A percentile compares a stretch with the other conserved stretches of the same genome.
phyloP scores from a whole-genome alignment of 495 filamentous ascomycete species.

The Neurospora sp. region DNA sequence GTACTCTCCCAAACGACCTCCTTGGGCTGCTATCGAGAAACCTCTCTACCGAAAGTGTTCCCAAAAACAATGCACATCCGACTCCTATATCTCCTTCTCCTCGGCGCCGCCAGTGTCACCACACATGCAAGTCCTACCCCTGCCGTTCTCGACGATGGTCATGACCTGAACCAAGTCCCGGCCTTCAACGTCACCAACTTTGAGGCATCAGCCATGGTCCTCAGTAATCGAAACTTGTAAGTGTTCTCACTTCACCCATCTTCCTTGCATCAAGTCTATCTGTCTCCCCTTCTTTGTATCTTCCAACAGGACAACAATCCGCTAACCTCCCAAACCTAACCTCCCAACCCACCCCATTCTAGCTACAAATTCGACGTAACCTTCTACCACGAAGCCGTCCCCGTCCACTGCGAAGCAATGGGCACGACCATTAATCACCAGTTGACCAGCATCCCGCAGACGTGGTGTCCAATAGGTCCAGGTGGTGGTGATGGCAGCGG shows the following conservation, averaged over 20 bases:
- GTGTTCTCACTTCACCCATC: neutral
- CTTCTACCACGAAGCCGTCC: neutral
- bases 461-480: slow-evolving; percentile 6
- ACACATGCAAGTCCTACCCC: neutral
- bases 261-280: too few species aligned
- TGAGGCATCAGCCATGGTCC: slow-evolving; percentile 10
- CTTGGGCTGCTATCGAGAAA: neutral
- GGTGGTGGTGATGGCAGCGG: neutral
- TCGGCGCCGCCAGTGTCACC: neutral
- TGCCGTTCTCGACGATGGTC: neutral
- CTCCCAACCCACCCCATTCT: neutral
- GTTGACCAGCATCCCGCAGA: slow-evolving; percentile 8
- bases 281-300: neutral
- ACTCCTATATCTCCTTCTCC: neutral
- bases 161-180: slow-evolving; percentile 1
- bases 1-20: neutral
- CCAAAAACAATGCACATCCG: neutral
- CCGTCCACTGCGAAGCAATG: slow-evolving; percentile 10
- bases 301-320: neutral
- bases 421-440: slow-evolving; percentile 12
- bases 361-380: slow-evolving; percentile 19
- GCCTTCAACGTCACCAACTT: slow-evolving; percentile 16
- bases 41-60: neutral
- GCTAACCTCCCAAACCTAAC: neutral
- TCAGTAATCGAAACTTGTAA: slow-evolving; percentile 19